Evolutionary conservation across 768 basidiomycete genomes (phyloP), one percentile per base, ranked within the genome.

Genomic region (Boletellus ananas): DNA sequence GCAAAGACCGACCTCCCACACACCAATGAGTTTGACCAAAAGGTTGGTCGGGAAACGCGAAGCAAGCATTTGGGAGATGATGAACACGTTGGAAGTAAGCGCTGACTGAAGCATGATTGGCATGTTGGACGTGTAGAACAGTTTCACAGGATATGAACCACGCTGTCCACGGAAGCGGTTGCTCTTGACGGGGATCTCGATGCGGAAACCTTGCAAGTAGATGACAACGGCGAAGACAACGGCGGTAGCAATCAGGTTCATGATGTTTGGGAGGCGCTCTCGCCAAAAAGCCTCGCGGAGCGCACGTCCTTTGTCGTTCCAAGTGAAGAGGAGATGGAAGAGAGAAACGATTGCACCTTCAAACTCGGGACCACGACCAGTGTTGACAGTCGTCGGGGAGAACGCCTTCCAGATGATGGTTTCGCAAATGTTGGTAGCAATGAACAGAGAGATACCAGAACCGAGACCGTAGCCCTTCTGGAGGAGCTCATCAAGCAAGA

Each of bases 361-460:
- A 58, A 98, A 99, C 69, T 99, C 96, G 45, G 94, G 90, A 3
- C 95, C 95, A 56, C 95, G 90, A 34, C 95, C 96, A 27, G 94
- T 97, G 80, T 98, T 98, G 72, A 98, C 73, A 40, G 96, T 97
- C 18, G 93, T 98, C 10, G 96, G 96, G 1, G 92, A 94, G 74
- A 99, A 98, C 2, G 95, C 96, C 66, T 99, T 99, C 95, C 95
- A 99, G 66, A 98, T 84, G 74, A 99, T 98, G 55, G 88, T 91
- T 71, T 99, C 96, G 71, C 95, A 98, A 61, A 99, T 98, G 79
- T 98, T 99, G 75, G 96, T 98, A 4, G 95, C 96, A 61, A 98
- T 96, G 81, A 98, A 98, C 50, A 98, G 86, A 50, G 94, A 94
- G 71, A 99, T 97, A 56, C 96, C 96, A 5, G 92, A 94, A 50